These are phyloP conservation scores for Pseudozyma thailandica DNA, from an alignment of 1,284 basidiomycete genomes.

Conservation along the genomic window DNA sequence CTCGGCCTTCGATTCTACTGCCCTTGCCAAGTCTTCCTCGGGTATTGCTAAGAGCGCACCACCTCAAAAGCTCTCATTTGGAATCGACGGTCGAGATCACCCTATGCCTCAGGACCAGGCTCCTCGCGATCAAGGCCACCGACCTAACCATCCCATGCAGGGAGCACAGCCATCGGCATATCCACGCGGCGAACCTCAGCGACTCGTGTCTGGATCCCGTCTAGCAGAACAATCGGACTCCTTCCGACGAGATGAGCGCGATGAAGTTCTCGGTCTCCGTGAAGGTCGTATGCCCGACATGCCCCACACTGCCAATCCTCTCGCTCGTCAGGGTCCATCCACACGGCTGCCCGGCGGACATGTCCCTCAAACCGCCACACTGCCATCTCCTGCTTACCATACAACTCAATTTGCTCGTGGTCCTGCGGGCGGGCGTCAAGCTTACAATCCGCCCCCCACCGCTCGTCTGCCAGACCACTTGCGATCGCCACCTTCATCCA, in stretches of 20 bases:
- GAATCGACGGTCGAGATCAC: conserved; percentile 34
- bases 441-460: conserved; percentile 29
- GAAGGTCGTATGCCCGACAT: conserved; percentile 42
- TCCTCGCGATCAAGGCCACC: conserved; percentile 15
- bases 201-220: conserved; percentile 31
- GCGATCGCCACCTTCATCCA: conserved; percentile 56
- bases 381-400: conserved; percentile 65
- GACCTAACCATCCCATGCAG: conserved; percentile 22
- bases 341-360: conserved; percentile 39
- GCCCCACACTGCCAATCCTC: conserved; percentile 43
- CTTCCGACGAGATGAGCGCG: conserved; percentile 34
- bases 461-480: conserved; percentile 52
- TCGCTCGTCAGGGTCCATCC: conserved; percentile 30
- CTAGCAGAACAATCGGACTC: conserved; percentile 14
- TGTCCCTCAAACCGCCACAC: conserved; percentile 57
- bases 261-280: conserved; percentile 28
- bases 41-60: conserved; percentile 60
- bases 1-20: conserved; percentile 19
- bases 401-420: conserved; percentile 52
- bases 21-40: conserved; percentile 8
- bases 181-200: conserved; percentile 32
- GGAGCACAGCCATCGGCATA: conserved; percentile 8
- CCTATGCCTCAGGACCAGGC: conserved; percentile 32
- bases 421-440: conserved; percentile 21
- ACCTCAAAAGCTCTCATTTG: conserved; percentile 60